Percentiles rank a stretch among this genome's conserved stretches.
Evolutionary conservation across 169 alveolate genomes (phyloP).

Genomic region (Cystoisospora suis): DNA sequence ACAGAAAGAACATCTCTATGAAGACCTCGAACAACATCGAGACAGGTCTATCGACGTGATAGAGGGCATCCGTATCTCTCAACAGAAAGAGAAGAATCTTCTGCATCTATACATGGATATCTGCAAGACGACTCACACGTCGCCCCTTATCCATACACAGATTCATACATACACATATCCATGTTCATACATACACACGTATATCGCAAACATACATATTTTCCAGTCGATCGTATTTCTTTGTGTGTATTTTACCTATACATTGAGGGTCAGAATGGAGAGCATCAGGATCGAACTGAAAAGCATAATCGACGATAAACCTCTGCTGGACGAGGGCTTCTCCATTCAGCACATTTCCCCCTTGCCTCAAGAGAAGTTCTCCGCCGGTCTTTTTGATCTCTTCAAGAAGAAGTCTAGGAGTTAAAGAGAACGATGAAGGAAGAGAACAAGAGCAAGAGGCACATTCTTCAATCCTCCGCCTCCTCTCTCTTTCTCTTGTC

Average conservation of each 20-base stretch:
- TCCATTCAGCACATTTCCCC: neutral
- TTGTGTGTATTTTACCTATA: neutral
- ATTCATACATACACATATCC: neutral
- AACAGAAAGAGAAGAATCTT: no score
- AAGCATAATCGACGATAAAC: slow-evolving; percentile 1
- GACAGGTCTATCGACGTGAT: no score
- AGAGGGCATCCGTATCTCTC: no score
- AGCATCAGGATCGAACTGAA: neutral
- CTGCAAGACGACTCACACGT: neutral
- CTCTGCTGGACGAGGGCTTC: slow-evolving; percentile 14
- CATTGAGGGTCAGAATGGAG: neutral
- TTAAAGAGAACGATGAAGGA: no score
- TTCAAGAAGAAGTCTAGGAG: no score
- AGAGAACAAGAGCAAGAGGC: no score
- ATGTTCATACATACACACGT: neutral
- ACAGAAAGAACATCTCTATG: no score
- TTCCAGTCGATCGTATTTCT: neutral
- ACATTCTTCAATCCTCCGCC: no score
- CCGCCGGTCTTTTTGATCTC: no score
- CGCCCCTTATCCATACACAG: neutral
- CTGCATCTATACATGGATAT: neutral
- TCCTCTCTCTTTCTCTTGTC: no score
- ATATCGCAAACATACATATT: neutral
- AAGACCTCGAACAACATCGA: no score
- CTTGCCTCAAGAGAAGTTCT: no score